Percentiles rank a stretch among this genome's conserved stretches.
Conservation (phyloP, 2,329 filamentous ascomycete genomes). For the Monilinia aucupariae region DNA sequence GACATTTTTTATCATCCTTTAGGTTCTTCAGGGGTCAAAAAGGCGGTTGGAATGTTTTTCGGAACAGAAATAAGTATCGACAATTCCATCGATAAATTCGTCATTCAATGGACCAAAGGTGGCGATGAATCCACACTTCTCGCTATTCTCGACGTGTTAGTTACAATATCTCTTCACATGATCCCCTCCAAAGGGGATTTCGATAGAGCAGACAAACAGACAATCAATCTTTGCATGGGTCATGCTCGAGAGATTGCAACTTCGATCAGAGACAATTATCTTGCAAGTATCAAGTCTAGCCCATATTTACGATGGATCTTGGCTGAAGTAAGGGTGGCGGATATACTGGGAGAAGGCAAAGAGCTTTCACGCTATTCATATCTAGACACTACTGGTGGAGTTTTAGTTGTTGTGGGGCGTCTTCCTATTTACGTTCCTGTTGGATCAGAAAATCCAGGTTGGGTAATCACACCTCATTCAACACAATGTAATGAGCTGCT, state of each 20-base stretch:
- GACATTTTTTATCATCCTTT: neutral
- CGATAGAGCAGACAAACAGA: neutral
- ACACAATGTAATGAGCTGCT: neutral
- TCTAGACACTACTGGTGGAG: neutral
- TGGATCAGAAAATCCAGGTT: neutral
- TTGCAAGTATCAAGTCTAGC: neutral
- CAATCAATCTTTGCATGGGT: neutral
- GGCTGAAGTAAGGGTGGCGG: neutral
- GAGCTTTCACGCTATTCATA: neutral
- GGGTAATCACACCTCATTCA: neutral
- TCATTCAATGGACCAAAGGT: neutral
- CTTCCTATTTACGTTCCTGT: neutral
- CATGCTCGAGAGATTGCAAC: neutral
- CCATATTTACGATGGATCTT: neutral
- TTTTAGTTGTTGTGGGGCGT: neutral
- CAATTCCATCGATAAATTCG: neutral
- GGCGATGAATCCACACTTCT: neutral
- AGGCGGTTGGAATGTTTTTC: neutral
- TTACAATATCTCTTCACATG: neutral
- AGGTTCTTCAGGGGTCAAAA: neutral
- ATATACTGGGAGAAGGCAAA: neutral
- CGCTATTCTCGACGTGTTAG: neutral
- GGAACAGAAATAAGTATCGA: neutral
- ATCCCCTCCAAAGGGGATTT: fast-evolving
- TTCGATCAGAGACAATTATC: neutral